phyloP scores from a whole-genome alignment of 1,139 yeast species.

The Candida sp. region DNA sequence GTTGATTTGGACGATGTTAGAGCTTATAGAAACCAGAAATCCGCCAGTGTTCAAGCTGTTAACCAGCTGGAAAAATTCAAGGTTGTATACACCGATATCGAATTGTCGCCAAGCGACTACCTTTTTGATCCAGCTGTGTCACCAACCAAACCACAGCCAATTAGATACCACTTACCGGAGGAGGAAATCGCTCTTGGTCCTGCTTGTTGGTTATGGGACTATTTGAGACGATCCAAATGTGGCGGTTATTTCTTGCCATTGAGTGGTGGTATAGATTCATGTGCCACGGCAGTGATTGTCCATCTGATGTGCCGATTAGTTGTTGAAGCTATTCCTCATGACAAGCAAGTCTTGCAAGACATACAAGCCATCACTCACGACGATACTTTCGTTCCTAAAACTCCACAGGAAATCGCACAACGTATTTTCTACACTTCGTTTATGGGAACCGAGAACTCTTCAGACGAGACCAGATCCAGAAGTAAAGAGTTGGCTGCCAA shows the following conservation, averaged over 20 bases:
- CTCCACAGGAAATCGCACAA: conserved; percentile 77
- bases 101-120: conserved; percentile 59
- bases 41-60: conserved; percentile 81
- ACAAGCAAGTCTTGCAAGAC: conserved; percentile 73
- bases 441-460: conserved; percentile 97
- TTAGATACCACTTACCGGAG: conserved; percentile 79
- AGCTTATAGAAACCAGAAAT: conserved; percentile 74
- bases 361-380: conserved; percentile 64
- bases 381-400: conserved; percentile 65
- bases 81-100: conserved; percentile 62
- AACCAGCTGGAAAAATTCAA: conserved; percentile 56
- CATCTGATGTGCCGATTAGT: conserved; percentile 94
- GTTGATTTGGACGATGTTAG: conserved; percentile 93
- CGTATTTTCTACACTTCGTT: conserved; percentile 86
- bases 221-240: conserved; percentile 84
- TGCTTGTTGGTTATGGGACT: conserved; percentile 99
- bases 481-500: conserved; percentile 77
- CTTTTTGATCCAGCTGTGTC: conserved; percentile 64
- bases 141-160: conserved; percentile 59
- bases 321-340: conserved; percentile 55
- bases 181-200: conserved; percentile 98
- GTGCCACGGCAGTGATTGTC: conserved; percentile 96
- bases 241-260: conserved; percentile 93
- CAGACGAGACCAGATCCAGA: conserved; percentile 81
- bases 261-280: conserved; percentile 97